Evolutionary conservation across 768 basidiomycete genomes (phyloP).

Genomic region (Amanita exitialis): DNA sequence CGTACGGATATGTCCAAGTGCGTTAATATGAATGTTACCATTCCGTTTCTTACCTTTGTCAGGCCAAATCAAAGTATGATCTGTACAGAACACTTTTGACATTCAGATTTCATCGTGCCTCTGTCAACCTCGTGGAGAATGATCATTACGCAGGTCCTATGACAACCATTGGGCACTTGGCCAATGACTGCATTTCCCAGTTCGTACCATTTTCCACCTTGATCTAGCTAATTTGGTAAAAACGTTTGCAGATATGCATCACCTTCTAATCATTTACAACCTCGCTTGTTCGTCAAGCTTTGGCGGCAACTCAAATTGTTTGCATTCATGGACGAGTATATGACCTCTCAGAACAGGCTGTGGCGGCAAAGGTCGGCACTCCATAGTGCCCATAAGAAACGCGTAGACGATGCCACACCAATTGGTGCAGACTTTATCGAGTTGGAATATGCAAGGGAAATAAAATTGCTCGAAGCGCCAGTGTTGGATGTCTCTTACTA

Average conservation of each 20-base stretch:
- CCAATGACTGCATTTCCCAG: constrained; percentile 47
- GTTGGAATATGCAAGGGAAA: constrained; percentile 83
- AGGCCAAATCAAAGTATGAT: constrained; percentile 80
- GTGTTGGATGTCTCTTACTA: constrained; percentile 80
- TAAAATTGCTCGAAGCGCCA: constrained; percentile 71
- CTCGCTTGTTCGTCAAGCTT: constrained; percentile 34
- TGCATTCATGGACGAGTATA: constrained; percentile 25
- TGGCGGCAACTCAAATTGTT: constrained; percentile 48
- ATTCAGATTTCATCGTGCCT: constrained; percentile 57
- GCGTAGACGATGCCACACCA: constrained; percentile 43
- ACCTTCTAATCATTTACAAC: constrained; percentile 21
- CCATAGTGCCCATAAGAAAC: constrained; percentile 17
- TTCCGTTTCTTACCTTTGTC: neutral
- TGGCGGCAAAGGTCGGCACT: constrained; percentile 14
- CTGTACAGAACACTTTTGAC: constrained; percentile 72
- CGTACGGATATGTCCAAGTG: constrained; percentile 71
- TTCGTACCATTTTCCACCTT: neutral
- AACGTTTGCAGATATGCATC: constrained; percentile 19
- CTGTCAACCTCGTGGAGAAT: constrained; percentile 65
- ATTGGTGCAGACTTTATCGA: constrained; percentile 43
- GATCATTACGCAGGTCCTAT: constrained; percentile 64
- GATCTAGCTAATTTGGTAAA: neutral
- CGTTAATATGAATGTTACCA: constrained; percentile 14
- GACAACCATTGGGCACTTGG: constrained; percentile 50
- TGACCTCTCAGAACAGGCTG: constrained; percentile 21